Base-by-base conservation (phyloP, 805 yeast genomes). In the Candida mattraensis region DNA sequence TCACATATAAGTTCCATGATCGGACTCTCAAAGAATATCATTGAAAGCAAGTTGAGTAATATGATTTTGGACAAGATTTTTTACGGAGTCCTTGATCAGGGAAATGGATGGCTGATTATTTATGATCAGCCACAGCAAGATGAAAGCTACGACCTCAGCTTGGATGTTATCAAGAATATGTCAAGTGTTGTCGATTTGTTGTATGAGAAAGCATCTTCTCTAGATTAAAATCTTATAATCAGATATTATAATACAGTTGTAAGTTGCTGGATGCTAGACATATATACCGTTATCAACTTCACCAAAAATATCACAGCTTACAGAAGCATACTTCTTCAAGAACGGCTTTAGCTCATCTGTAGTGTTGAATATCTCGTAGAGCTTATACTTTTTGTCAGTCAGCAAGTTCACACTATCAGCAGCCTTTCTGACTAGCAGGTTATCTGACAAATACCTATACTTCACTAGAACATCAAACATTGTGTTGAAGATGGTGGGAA, bases 11-110 rank as follows among this genome's bases (percentile, higher is more conserved):
- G 97, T 19, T 76, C 83, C 51, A 78, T 85, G 52, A 86, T 94
- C 40, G 97, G 96, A 5, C 74, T 94, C 44, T 91, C 88, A 47
- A 69, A 80, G 30, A 83, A 80, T 45, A 94, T 87, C 57, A 87
- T 93, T 20, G 99, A 93, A 65, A 94, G 94, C 14, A 93, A 93
- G 61, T 72, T 93, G 46, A 81, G 94, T 31, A 97, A 91, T 63
- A 91, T 93, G 98, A 91, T 93, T 50, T 73, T 93, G 52, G 99
- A 93, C 63, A 83, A 87, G 54, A 85, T 88, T n/a, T 87, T 93
- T 52, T 84, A 81, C 56, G 99, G 99, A 30, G 98, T 93, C 23
- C 71, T 93, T 50, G 99, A 93, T 62, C 99, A 93, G 68, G 98
- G 98, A 30, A 89, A 89, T 59, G 99, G 99, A 7, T 93, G 97